Evolutionary conservation across 495 filamentous ascomycete genomes (phyloP), one percentile per base, ranked within the genome.

Genomic region (Talaromyces nanjingensis): DNA sequence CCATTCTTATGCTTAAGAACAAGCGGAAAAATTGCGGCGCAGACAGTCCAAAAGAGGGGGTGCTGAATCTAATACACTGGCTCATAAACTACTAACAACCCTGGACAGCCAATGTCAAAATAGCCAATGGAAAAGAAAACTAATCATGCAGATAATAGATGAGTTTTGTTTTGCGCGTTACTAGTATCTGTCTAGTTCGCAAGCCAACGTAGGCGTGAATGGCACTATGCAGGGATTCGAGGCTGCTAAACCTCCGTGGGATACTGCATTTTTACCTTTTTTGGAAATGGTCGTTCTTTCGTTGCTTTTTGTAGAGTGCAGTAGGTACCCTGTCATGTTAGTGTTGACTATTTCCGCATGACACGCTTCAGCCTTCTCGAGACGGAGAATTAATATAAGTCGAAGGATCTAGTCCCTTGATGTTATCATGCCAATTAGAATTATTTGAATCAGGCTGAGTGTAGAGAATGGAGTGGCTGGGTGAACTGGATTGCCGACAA

Each of bases 351-450:
- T 24, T 24, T 24, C 22, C 52, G 9, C 52, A 54, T 54, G 52
- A 54, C 52, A 54, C 25, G 52, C 22, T 54, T 54, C 52, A 54
- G 52, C 52, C 22, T 25, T 54, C 52, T 54, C 52, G 16, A 54
- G 52, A 27, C 52, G 22, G 22, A 53, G 18, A 27, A 27, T 27
- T 27, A 54, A 54, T 24, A 24, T 54, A 7, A 20, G 2, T 2
- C 27, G 25, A 27, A 14, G 22, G 52, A 14, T 27, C 25, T 27
- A 54, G 52, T 54, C 1, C 8, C 24, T 54, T 54, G 24, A 14
- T 54, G 7, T 39, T 39, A 14, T 14, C 34, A 39, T 39, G 11
- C 34, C 3, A 39, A 27, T 39, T 14, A 14, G 11, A 14, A 39
- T 12, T 39, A 33, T 9, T 39, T 39, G 11, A 39, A 14, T 39